Evolutionary conservation across 768 basidiomycete species (phyloP).

Genomic region (Heimioporus sp.): DNA sequence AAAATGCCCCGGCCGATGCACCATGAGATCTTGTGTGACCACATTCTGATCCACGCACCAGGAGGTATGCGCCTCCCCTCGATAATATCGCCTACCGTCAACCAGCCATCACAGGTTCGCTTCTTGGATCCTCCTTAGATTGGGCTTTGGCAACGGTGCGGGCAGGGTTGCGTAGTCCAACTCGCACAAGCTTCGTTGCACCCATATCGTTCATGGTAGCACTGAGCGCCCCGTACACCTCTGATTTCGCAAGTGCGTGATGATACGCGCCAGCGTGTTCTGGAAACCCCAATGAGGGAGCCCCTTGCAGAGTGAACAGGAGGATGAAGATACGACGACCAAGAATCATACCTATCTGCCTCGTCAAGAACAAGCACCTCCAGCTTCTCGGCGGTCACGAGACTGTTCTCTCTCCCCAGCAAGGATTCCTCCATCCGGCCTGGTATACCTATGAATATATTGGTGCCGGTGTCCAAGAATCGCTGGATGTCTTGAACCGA

Average conservation of each 20-base stretch:
- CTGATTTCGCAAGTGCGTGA: conserved; percentile 90
- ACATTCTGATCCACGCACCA: conserved; percentile 41
- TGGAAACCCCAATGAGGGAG: conserved; percentile 88
- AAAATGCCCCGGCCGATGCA: no score
- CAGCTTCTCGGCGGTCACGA: conserved; percentile 74
- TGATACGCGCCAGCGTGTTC: conserved; percentile 67
- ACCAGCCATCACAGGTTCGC: conserved; percentile 16
- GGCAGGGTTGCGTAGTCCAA: conserved; percentile 91
- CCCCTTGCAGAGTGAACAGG: conserved; percentile 36
- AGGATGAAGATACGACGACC: neutral
- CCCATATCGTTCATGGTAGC: conserved; percentile 98
- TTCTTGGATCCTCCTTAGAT: conserved; percentile 53
- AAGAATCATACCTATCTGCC: conserved; percentile 75
- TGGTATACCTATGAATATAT: conserved; percentile 89
- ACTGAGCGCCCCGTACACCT: conserved; percentile 91
- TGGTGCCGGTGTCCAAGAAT: conserved; percentile 75
- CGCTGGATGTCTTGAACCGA: conserved; percentile 77
- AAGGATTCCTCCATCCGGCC: conserved; percentile 92
- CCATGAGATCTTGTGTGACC: no score
- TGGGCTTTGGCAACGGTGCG: conserved; percentile 95
- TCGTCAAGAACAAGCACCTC: conserved; percentile 95
- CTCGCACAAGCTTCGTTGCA: conserved; percentile 87
- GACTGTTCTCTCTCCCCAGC: conserved; percentile 66
- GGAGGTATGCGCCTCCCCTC: conserved; percentile 76
- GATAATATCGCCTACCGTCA: conserved; percentile 41